Percentiles rank a stretch among this genome's conserved stretches.
Conservation (phyloP, 2,329 filamentous ascomycete species). For the Fusarium incarnatum region DNA sequence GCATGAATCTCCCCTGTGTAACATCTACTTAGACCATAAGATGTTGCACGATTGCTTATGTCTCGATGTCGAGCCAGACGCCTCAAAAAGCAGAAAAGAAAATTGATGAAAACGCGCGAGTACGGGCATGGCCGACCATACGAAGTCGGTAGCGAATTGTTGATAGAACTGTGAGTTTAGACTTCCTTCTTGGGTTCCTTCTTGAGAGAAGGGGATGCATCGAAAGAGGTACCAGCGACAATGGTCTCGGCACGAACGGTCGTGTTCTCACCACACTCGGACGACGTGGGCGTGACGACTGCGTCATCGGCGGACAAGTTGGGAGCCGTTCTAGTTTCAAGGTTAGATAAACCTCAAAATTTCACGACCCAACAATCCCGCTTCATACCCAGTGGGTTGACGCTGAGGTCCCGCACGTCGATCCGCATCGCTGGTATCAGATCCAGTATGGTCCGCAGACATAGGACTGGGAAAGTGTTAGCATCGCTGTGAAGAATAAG, state of each 20-base stretch:
- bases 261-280: conserved; percentile 65
- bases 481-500: neutral
- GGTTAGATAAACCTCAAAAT: conserved; percentile 50
- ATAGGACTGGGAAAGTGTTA: conserved; percentile 31
- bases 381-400: conserved; percentile 53
- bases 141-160: neutral
- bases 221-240: conserved; percentile 56
- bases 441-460: conserved; percentile 8
- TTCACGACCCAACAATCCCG: conserved; percentile 36
- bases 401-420: conserved; percentile 50
- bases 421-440: conserved; percentile 32
- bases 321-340: conserved; percentile 51
- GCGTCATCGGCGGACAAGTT: conserved; percentile 57
- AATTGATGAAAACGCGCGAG: conserved; percentile 16
- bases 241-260: conserved; percentile 66
- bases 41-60: conserved; percentile 52
- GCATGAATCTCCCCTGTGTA: conserved; percentile 49
- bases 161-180: conserved; percentile 13
- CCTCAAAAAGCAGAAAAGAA: conserved; percentile 34
- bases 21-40: conserved; percentile 53
- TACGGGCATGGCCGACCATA: neutral
- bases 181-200: conserved; percentile 53
- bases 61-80: conserved; percentile 37
- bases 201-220: conserved; percentile 62
- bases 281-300: conserved; percentile 56